A percentile compares a stretch with the other conserved stretches of the same genome.
phyloP scores from a whole-genome alignment of 768 basidiomycete genomes.

The Leccinum rimulosum region DNA sequence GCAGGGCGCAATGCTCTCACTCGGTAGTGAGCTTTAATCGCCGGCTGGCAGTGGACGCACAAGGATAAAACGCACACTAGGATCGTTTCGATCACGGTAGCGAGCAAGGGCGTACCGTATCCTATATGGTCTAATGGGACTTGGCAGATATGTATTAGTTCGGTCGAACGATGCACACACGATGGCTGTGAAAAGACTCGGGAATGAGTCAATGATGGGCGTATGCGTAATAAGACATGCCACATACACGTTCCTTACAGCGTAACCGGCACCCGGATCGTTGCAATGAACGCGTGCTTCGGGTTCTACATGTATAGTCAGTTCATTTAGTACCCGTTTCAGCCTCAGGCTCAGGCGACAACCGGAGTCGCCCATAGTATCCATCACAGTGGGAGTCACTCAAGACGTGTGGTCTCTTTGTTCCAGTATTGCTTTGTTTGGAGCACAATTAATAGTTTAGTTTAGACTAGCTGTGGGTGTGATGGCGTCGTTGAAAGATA shows the following conservation, averaged over 20 bases:
- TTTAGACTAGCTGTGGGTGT: not conserved
- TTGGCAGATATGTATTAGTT: not conserved
- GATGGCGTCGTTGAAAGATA: not conserved
- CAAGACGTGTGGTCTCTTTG: too few relatives aligned
- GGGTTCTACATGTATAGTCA: slow-evolving; percentile 1
- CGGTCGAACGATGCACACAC: slow-evolving; percentile 5
- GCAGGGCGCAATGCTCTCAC: not conserved
- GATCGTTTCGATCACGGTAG: not conserved
- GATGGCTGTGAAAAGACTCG: not conserved
- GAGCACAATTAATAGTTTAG: not conserved
- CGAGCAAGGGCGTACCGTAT: not conserved
- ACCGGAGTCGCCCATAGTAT: too few relatives aligned
- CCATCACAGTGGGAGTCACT: too few relatives aligned
- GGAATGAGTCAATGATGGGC: not conserved
- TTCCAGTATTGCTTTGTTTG: not conserved
- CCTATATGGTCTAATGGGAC: not conserved
- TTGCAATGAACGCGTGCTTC: slow-evolving; percentile 11
- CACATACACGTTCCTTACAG: slow-evolving; percentile 2
- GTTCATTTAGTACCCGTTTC: slow-evolving; percentile 5
- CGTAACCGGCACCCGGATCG: not conserved
- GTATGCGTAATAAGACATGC: slow-evolving; percentile 16
- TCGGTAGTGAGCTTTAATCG: not conserved
- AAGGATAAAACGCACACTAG: not conserved
- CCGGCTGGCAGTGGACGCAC: not conserved
- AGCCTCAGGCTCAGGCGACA: not conserved